Evolutionary conservation across 768 basidiomycete species (phyloP), one percentile per base, ranked within the genome.

Genomic region (Boletus eberwhitei): DNA sequence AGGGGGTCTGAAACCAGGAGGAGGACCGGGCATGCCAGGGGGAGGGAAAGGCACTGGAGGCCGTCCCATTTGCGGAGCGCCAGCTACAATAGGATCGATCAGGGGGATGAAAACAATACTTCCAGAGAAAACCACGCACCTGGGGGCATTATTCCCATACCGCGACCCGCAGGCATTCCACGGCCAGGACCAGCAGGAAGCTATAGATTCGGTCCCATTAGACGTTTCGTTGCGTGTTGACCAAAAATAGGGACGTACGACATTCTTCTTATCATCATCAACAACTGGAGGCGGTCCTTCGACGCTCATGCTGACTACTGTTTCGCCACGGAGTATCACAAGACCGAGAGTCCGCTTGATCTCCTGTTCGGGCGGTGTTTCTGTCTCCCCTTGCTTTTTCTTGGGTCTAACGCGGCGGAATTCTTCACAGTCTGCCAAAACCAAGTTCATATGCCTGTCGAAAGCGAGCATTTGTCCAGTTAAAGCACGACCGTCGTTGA

Each of bases 401-500:
- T 98, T 98, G 37, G 89, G 88, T 60, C 90, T 78, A 39, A 98
- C 86, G 60, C 90, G 85, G 65, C 97, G 77, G 70, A 98, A 99
- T 74, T 99, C 97, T 73, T 99, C 97, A 68, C 95, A 98, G 64
- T 98, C 97, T 16, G 96, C 94, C 51, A 99, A 77, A 42, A 99
- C 97, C 63, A 99, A 80, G 76, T 99, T 99, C 97, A 98, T 99
- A 75, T 99, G 97, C 67, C 91, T 88, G 77, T 99, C 97, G 71
- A 98, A 99, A 49, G 97, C 97, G 71, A 99, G 88, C 92, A 98
- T 97, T 77, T 98, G 97, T 39, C 97, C 97, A 43, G 91, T 93
- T 64, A 98, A 77, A 53, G 90, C 84, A 72, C 97, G 90, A 56
- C 94, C 94, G 74, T 99, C 97, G 86, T 88, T 97, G 74, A 98